Conservation (phyloP, 2,329 filamentous ascomycete species). For the Orbilia javanica region DNA sequence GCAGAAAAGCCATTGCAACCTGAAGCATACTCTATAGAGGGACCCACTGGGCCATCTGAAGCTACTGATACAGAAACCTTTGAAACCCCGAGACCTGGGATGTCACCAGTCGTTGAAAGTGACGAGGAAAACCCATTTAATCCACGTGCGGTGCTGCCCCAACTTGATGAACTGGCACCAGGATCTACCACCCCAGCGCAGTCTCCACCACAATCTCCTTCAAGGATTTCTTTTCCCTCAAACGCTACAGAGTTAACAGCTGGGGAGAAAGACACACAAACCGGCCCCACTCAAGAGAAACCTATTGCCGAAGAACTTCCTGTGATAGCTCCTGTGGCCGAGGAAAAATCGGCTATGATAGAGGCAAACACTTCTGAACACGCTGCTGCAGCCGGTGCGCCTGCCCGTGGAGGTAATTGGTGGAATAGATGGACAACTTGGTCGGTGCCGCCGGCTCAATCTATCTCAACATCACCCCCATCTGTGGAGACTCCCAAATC, state of each 20-base stretch:
- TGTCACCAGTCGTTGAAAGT: constrained; percentile 5
- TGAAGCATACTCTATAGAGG: constrained; percentile 20
- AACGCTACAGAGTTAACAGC: not conserved
- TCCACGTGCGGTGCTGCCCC: not conserved
- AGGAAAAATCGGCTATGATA: not conserved
- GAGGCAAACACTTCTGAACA: not conserved
- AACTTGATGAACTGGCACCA: not conserved
- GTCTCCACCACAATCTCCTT: constrained; percentile 27
- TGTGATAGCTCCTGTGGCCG: not conserved
- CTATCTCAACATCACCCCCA: constrained; percentile 6
- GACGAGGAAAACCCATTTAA: constrained; percentile 2
- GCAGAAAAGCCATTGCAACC: constrained; percentile 47
- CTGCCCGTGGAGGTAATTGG: constrained; percentile 24
- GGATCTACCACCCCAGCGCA: constrained; percentile 9
- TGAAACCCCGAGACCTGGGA: constrained; percentile 19
- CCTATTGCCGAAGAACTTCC: not conserved
- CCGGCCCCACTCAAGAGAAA: not conserved
- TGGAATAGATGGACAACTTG: constrained; percentile 54
- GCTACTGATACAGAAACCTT: constrained; percentile 38
- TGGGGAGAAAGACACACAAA: not conserved
- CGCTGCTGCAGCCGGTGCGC: not conserved
- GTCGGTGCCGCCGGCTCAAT: constrained; percentile 13
- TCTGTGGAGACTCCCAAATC: constrained; percentile 3
- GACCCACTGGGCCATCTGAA: constrained; percentile 19
- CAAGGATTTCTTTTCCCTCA: constrained; percentile 20